These are phyloP conservation scores for Aspergillus udagawae DNA, from an alignment of 2,329 filamentous ascomycete species.

Conservation along the genomic window DNA sequence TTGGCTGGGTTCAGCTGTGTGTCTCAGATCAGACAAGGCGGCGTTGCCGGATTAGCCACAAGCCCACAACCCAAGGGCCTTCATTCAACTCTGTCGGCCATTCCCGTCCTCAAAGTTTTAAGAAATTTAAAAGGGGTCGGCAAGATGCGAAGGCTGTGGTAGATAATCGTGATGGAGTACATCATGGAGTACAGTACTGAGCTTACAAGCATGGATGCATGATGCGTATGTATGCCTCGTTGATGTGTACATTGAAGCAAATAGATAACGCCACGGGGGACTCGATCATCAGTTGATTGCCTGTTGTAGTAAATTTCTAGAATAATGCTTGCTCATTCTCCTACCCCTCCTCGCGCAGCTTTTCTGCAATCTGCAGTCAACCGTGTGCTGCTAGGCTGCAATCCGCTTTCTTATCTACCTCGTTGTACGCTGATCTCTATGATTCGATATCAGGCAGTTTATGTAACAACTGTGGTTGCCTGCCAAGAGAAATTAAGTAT, in stretches of 20 bases:
- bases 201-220: neutral
- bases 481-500: no score
- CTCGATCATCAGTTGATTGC: neutral
- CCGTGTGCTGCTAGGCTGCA: no score
- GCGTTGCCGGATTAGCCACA: constrained; percentile 12
- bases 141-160: no score
- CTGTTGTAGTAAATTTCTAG: neutral
- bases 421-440: neutral
- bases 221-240: no score
- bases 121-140: neutral
- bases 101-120: neutral
- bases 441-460: neutral
- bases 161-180: no score
- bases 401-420: no score
- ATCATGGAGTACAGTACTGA: neutral
- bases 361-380: neutral
- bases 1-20: constrained; percentile 1
- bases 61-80: neutral
- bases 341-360: neutral
- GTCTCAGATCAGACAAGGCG: constrained; percentile 6
- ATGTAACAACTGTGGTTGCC: neutral
- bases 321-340: neutral
- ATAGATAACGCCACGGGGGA: no score
- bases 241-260: no score
- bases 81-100: constrained; percentile 1